phyloP scores from a whole-genome alignment of 2,329 filamentous ascomycete genomes.

The Cercospora zeae-maydis region DNA sequence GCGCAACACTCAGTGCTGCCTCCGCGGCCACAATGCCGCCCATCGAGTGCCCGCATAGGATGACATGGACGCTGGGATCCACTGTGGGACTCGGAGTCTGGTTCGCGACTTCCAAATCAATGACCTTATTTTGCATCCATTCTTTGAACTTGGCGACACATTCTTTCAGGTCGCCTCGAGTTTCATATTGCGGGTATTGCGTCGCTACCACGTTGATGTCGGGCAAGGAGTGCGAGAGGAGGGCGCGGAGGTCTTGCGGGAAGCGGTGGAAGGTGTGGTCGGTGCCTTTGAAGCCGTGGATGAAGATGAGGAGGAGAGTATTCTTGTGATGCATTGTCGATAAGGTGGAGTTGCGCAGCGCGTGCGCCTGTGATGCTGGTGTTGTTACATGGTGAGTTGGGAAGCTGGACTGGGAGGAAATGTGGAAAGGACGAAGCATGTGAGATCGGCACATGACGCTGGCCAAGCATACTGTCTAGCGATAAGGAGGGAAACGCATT shows the following conservation, averaged over 20 bases:
- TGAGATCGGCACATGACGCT: neutral
- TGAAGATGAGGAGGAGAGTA: conserved; percentile 76
- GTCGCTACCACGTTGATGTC: conserved; percentile 64
- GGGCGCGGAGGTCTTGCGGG: conserved; percentile 65
- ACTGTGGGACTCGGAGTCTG: conserved; percentile 77
- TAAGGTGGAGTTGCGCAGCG: neutral
- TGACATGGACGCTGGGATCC: conserved; percentile 76
- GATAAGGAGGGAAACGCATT: neutral
- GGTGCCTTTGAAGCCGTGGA: conserved; percentile 85
- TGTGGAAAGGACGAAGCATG: neutral
- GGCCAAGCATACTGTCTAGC: neutral
- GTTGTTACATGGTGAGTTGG: neutral
- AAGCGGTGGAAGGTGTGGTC: conserved; percentile 76
- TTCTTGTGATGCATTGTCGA: conserved; percentile 52
- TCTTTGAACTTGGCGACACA: conserved; percentile 71
- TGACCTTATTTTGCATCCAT: conserved; percentile 87
- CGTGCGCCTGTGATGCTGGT: neutral
- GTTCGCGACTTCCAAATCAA: conserved; percentile 85
- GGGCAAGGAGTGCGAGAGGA: conserved; percentile 64
- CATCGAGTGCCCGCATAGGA: conserved; percentile 84
- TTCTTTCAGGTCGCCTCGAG: conserved; percentile 68
- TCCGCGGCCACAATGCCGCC: conserved; percentile 92
- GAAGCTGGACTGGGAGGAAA: neutral
- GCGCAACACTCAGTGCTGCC: conserved; percentile 70
- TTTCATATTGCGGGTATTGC: conserved; percentile 79